phyloP scores from a whole-genome alignment of 108 stramenopile genomes.

The Skeletonema costatum region DNA sequence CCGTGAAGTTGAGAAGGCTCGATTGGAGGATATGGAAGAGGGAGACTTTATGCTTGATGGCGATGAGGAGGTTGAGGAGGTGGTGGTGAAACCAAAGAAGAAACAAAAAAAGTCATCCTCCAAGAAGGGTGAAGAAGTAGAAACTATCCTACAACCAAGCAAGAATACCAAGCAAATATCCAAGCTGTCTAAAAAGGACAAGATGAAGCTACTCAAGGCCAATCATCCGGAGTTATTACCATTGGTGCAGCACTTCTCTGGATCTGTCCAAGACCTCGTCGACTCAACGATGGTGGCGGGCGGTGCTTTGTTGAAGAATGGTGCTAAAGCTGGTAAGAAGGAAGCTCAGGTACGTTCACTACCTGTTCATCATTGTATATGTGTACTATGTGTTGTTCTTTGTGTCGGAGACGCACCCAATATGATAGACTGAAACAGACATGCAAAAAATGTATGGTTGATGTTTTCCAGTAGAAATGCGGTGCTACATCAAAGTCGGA shows the following conservation, averaged over 20 bases:
- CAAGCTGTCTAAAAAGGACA: conserved; percentile 61
- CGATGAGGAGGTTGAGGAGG: conserved; percentile 24
- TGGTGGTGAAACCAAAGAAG: conserved; percentile 19
- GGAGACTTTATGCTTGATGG: conserved; percentile 80
- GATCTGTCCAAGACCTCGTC: conserved; percentile 48
- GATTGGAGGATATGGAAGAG: conserved; percentile 81
- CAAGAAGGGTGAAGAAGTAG: background rate
- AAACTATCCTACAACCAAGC: conserved; percentile 7
- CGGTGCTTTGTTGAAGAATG: conserved; percentile 50
- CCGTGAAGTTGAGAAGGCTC: conserved; percentile 69
- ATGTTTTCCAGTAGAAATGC: conserved; percentile 74
- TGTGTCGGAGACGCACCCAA: conserved; percentile 51
- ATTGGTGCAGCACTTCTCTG: conserved; percentile 65
- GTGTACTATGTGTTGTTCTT: background rate
- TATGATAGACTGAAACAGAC: conserved; percentile 81
- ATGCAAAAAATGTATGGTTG: conserved; percentile 36
- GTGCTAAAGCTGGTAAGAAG: conserved; percentile 33
- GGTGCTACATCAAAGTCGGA: conserved; percentile 71
- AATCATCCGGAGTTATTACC: conserved; percentile 81
- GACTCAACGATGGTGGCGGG: conserved; percentile 54
- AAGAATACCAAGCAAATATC: conserved; percentile 40
- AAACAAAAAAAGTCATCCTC: conserved; percentile 10
- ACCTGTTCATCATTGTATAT: background rate
- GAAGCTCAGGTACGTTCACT: conserved; percentile 64
- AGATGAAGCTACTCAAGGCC: conserved; percentile 59